These are phyloP conservation scores for Capronia epimyces DNA, from an alignment of 2,329 filamentous ascomycete species.

Conservation along the genomic window DNA sequence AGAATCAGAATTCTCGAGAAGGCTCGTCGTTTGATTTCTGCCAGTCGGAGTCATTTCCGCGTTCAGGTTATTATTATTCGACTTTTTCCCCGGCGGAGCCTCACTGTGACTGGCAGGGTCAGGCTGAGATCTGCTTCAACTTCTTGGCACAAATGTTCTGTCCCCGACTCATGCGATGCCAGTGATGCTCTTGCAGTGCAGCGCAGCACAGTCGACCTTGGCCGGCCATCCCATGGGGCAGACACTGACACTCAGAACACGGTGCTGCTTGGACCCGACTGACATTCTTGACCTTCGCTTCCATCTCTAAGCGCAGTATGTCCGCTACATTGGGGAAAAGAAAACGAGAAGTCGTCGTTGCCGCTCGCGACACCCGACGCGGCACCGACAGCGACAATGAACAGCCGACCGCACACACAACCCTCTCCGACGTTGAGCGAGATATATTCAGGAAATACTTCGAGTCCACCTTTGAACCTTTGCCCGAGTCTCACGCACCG, in stretches of 20 bases:
- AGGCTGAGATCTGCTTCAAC: no score
- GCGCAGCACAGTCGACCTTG: no score
- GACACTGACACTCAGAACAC: no score
- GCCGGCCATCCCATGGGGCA: no score
- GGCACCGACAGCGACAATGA: constrained; percentile 19
- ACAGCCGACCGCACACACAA: constrained; percentile 2
- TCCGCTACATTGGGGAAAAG: constrained; percentile 43
- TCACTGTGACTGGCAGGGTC: no score
- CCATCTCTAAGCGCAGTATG: neutral
- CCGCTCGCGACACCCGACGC: constrained; percentile 21
- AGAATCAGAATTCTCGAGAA: no score
- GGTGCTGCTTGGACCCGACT: no score
- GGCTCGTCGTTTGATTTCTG: no score
- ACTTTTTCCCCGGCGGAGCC: no score
- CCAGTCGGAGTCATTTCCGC: no score
- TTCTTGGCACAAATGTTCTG: neutral
- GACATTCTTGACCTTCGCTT: no score
- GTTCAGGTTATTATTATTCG: no score
- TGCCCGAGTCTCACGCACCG: constrained; percentile 39
- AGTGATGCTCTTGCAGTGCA: neutral
- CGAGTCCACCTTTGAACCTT: constrained; percentile 77
- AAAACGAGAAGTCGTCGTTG: constrained; percentile 41
- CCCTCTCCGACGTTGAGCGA: constrained; percentile 52
- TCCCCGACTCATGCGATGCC: neutral
- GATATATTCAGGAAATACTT: constrained; percentile 79